Evolutionary conservation across 495 filamentous ascomycete genomes (phyloP).

Genomic region (Tuber brumale): DNA sequence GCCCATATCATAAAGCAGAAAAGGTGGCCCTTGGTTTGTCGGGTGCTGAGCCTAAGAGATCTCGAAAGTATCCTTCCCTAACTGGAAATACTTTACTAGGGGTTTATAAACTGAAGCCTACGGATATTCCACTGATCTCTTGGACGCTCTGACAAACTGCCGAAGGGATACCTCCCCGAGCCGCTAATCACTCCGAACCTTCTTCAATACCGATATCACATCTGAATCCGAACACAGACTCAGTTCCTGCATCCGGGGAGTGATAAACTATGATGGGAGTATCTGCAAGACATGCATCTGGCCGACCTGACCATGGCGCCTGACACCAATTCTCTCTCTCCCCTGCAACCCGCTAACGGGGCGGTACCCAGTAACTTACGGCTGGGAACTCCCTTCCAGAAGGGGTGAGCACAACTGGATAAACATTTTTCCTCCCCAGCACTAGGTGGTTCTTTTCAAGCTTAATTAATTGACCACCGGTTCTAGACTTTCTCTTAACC

Average conservation of each 20-base stretch:
- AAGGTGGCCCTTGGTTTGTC: too few relatives aligned
- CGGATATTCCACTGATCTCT: too few relatives aligned
- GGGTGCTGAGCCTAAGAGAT: too few relatives aligned
- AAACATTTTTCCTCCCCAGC: neutral
- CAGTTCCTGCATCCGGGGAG: neutral
- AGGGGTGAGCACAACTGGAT: neutral
- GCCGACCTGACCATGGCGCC: neutral
- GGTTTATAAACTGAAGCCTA: too few relatives aligned
- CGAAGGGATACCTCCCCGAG: neutral
- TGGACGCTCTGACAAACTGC: too few relatives aligned
- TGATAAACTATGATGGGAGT: neutral
- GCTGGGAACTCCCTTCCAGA: neutral
- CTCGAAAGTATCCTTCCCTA: too few relatives aligned
- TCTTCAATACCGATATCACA: neutral
- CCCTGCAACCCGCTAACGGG: neutral
- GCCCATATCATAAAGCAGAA: neutral
- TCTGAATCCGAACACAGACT: neutral
- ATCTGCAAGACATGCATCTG: neutral
- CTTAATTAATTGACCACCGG: neutral
- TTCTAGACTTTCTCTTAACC: neutral
- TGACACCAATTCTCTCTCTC: neutral
- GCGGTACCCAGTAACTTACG: neutral
- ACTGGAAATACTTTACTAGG: too few relatives aligned
- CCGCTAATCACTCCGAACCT: neutral
- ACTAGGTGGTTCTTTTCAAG: neutral